Evolutionary conservation across 129 eudicot species (phyloP), one percentile per base, ranked within the genome.

Genomic region (Pulicaria dysenterica): DNA sequence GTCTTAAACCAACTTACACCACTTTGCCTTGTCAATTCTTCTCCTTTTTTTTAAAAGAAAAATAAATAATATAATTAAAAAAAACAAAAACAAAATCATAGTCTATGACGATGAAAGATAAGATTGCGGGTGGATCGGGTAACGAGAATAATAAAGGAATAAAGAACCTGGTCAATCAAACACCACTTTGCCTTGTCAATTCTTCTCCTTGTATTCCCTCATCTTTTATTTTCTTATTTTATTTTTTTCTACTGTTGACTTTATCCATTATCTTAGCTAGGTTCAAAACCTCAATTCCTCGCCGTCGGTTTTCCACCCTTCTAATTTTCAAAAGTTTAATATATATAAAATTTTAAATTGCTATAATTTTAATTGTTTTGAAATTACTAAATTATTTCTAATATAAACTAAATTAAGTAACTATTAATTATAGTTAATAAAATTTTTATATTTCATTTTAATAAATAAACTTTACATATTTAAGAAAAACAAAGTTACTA

Each of bases 101-200:
- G 13, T 11, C 40, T 12, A 38, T 12, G 24, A 60, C 31, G 31
- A 14, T 61, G 46, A 61, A 61, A 37, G 48, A n/a, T 61, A 1
- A 61, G 12, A 16, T 45, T 47, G 37, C 65, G 58, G 67, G 67
- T 73, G 49, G 58, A 39, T 44, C 38, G 67, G 68, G 42, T 67
- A 38, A 67, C 59, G 80, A 36, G 40, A 76, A 76, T 24, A 24
- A n/a, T n/a, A n/a, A n/a, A 24, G 2, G 31, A 24, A 24, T 15
- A 57, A 56, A 56, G 51, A 66, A 75, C 48, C 54, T 38, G 37
- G 74, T 75, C 74, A 75, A 75, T 66, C 73, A 65, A 65, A 75
- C 73, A 75, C 80, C 73, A 11, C 67, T 44, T 75, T 75, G 73
- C 8, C 73, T 44, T 39, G 66, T 65, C 80, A 75, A 67, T 47